A percentile compares a stretch with the other conserved stretches of the same genome.
Evolutionary conservation across 352 stramenopile species (phyloP).

Genomic region (Globisporangium solare): DNA sequence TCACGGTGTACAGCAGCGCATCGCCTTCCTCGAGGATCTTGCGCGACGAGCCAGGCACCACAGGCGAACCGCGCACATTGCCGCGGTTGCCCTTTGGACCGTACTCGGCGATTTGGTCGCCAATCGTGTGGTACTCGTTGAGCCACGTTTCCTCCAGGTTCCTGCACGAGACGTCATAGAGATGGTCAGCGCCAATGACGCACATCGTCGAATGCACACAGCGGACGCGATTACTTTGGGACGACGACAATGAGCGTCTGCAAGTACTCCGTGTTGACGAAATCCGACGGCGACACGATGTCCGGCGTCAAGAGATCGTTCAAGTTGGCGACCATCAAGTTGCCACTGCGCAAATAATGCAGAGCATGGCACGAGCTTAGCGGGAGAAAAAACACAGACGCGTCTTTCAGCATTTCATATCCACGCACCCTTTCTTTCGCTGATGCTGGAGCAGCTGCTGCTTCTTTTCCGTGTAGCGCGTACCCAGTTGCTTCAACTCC

Average conservation of each 20-base stretch:
- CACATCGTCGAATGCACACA: too few relatives aligned
- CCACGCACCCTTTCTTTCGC: conserved; percentile 87
- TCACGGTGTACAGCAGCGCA: conserved; percentile 92
- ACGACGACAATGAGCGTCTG: conserved; percentile 96
- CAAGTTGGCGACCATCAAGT: conserved; percentile 93
- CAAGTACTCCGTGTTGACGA: conserved; percentile 97
- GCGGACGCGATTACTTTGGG: conserved; percentile 49
- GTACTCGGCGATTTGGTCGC: conserved; percentile 86
- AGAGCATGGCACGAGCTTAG: too few relatives aligned
- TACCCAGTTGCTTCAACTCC: conserved; percentile 94
- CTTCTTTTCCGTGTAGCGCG: conserved; percentile 93
- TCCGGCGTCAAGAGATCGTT: conserved; percentile 92
- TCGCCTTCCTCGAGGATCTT: conserved; percentile 93
- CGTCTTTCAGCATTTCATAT: too few relatives aligned
- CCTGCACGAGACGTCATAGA: conserved; percentile 16
- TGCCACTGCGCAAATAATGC: conserved; percentile 50
- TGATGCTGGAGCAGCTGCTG: conserved; percentile 85
- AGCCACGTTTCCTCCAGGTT: conserved; percentile 89
- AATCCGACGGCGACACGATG: conserved; percentile 83
- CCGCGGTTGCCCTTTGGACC: conserved; percentile 88
- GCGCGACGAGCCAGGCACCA: conserved; percentile 90
- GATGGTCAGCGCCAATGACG: not conserved
- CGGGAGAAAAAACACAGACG: too few relatives aligned
- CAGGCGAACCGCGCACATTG: conserved; percentile 91
- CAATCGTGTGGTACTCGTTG: conserved; percentile 85